phyloP scores from a whole-genome alignment of 176 grass and related monocot genomes.

The Juncus inflexus region DNA sequence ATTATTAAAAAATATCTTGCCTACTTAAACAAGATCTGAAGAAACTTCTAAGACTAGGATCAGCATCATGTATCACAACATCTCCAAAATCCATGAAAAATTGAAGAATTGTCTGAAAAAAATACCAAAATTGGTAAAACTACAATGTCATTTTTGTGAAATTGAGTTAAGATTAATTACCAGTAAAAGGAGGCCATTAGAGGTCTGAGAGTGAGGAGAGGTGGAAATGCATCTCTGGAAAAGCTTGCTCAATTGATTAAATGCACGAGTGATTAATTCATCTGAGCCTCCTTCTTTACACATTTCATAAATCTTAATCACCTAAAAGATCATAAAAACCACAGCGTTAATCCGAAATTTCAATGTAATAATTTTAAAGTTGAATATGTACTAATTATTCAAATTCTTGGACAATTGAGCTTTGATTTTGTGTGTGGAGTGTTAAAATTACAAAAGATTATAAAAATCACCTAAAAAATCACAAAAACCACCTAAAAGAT shows the following conservation, averaged over 20 bases:
- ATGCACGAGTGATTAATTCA: conserved; percentile 78
- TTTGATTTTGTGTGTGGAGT: too few relatives aligned
- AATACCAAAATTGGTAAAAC: conserved; percentile 4
- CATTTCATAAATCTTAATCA: conserved; percentile 71
- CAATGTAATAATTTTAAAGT: background rate
- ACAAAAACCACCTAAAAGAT: too few relatives aligned
- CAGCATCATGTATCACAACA: conserved; percentile 83
- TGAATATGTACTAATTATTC: background rate
- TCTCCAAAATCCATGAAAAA: conserved; percentile 99
- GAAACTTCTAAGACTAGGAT: conserved; percentile 78
- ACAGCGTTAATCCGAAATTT: too few relatives aligned
- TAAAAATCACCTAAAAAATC: background rate
- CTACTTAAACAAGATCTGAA: conserved; percentile 95
- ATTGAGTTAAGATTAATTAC: conserved; percentile 26
- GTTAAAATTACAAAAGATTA: too few relatives aligned
- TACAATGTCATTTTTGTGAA: background rate
- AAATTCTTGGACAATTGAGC: background rate
- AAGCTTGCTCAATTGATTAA: conserved; percentile 82
- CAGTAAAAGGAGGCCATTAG: conserved; percentile 67
- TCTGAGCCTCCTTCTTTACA: conserved; percentile 50
- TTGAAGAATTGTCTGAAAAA: conserved; percentile 75
- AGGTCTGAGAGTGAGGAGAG: conserved; percentile 54
- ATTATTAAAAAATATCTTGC: conserved; percentile 39
- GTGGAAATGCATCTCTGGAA: conserved; percentile 77
- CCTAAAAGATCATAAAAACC: conserved; percentile 28